Base-by-base conservation (phyloP, 2,329 filamentous ascomycete genomes). In the Neodidymelliopsis sp. region DNA sequence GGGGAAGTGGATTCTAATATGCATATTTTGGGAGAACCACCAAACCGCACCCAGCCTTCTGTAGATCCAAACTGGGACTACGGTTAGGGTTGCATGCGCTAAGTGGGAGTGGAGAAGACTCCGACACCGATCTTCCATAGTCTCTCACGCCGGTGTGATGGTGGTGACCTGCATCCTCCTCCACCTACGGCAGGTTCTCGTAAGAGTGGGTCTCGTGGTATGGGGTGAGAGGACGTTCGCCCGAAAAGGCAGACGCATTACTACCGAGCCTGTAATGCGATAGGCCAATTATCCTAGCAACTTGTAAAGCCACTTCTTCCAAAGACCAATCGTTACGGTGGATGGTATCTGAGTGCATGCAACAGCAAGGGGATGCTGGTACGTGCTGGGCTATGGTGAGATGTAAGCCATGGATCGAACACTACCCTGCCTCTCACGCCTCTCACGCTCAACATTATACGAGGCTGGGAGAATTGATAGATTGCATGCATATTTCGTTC, bases 21-120 rank as follows among this genome's bases (percentile, higher is more conserved):
- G 60, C 56, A 52, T 42, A 24, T 39, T 43, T 18, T 37, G 31
- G 44, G 22, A 49, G 47, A 53, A 46, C 49, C 49, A 56, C 53
- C 50, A 57, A 49, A 41, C 50, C 43, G 37, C 41, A 49, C 44
- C 56, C 61, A 69, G 56, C 63, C 57, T 36, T 59, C 61, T 55
- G 56, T 40, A 43, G 54, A 51, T 45, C 39, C 44, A 49, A 42
- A 39, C 22, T 40, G 43, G 24, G 49, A 47, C 48, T 46, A 63
- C 54, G 55, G 55, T 51, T 56, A 63, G 30, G 59, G 65, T 68
- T 65, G 62, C 62, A 69, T 65, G 51, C 45, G 63, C 64, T 57
- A 67, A 62, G 54, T 9, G 43, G 57, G 54, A 48, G 54, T 62
- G 58, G 56, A 56, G 42, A 35, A 36, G 48, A 29, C 40, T 44